Conservation (phyloP, 441 rosid species). For the Mallotus japonicus region DNA sequence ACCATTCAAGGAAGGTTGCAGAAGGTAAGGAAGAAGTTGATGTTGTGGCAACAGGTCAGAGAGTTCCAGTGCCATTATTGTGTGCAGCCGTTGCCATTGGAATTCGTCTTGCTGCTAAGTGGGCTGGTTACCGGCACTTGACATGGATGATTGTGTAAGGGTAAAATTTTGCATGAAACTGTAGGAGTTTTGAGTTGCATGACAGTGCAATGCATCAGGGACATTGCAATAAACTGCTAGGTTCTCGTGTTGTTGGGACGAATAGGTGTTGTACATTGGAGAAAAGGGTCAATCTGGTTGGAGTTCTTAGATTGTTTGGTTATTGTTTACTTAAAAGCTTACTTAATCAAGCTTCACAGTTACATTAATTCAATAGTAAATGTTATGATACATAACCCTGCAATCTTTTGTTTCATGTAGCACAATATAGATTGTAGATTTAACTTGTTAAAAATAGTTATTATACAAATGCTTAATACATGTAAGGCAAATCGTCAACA, state of each 20-base stretch:
- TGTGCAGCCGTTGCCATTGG: constrained; percentile 74
- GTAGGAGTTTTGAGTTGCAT: background rate
- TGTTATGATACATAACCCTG: no score
- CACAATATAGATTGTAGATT: no score
- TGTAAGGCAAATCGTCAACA: no score
- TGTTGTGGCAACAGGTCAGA: constrained; percentile 25
- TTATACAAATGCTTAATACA: no score
- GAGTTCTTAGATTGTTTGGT: background rate
- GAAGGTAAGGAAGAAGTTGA: constrained; percentile 43
- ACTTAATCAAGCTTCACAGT: no score
- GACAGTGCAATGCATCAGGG: background rate
- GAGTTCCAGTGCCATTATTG: constrained; percentile 58
- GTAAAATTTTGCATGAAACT: background rate
- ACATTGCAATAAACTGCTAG: no score
- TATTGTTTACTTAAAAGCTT: no score
- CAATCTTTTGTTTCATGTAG: no score
- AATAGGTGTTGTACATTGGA: background rate
- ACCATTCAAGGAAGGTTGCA: constrained; percentile 44
- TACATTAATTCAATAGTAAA: background rate
- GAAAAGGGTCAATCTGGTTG: background rate
- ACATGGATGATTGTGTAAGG: constrained; percentile 78
- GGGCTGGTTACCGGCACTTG: constrained; percentile 86
- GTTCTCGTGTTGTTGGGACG: background rate
- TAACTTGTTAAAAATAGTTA: no score
- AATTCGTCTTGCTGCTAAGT: constrained; percentile 67